Base-by-base conservation (phyloP, 1,139 yeast species). In the Sugiyamaella paludigena region DNA sequence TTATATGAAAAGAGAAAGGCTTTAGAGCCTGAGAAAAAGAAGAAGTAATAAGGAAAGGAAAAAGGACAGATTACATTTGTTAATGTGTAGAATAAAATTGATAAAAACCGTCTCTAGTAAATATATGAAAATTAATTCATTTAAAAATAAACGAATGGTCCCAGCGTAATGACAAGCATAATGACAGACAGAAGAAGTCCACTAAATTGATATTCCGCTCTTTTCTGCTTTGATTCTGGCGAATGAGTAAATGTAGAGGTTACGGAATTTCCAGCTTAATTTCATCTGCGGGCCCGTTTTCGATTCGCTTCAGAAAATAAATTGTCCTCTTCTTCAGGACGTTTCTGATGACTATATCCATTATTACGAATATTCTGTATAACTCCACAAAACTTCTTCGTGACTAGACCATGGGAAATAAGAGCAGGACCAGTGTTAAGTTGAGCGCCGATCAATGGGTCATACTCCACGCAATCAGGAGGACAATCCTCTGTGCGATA, bases 1-100 rank as follows among this genome's bases (percentile, higher is more conserved):
- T 47, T 58, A 15, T 67, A 62, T 54, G 49, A 48, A 38, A 50
- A 33, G 30, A 53, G 66, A 38, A 58, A 57, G 52, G 52, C 52
- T 26, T 37, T 46, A 7, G 60, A 49, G 43, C 54, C 54, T 12
- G 53, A 45, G 34, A 41, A 38, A 24, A 37, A 48, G 28, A 47
- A 45, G 57, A 48, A 50, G 49, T 47, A 45, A 43, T 40, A 47
- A 41, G 16, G 11, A 36, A 12, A 12, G 11, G 24, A 8, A 2
- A 28, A 33, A 34, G 37, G 27, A 37, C 30, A 26, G 7, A 16
- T 16, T n/a, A 42, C 15, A 33, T 15, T 35, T 19, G 16, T 10
- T 16, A 29, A n/a, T 9, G 13, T 37, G 15, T 11, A 10, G 33
- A 19, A n/a, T 29, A 15, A 40, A 35, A 24, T 33, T 32, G 33